These are phyloP conservation scores for Lachnellula occidentalis DNA, from an alignment of 2,329 filamentous ascomycete genomes.

Conservation along the genomic window DNA sequence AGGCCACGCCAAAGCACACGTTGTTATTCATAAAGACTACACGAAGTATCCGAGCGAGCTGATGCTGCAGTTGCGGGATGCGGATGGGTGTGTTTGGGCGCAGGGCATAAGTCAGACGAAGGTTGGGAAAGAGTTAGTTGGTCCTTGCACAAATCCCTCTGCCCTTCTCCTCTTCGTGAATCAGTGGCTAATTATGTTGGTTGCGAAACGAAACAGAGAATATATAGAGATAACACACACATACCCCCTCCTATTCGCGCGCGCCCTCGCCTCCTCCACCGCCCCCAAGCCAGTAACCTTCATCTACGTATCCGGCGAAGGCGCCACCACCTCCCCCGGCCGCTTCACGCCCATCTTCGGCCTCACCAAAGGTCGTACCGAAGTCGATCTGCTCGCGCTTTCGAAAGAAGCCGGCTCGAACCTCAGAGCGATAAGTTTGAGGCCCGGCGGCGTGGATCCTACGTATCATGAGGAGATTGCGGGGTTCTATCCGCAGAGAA, in stretches of 20 bases:
- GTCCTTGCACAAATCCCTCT: neutral
- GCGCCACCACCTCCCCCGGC: slow-evolving; percentile 51
- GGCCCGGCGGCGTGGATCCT: slow-evolving; percentile 56
- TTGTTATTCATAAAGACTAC: slow-evolving; percentile 67
- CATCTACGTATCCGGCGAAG: slow-evolving; percentile 58
- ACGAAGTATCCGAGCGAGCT: slow-evolving; percentile 51
- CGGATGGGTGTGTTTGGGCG: slow-evolving; percentile 68
- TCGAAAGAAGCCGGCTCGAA: slow-evolving; percentile 34
- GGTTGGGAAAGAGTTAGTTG: slow-evolving; percentile 51
- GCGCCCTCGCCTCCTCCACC: slow-evolving; percentile 49
- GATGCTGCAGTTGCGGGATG: slow-evolving; percentile 55
- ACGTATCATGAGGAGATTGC: slow-evolving; percentile 36
- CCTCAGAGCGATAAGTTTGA: slow-evolving; percentile 50
- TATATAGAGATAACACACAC: slow-evolving; percentile 65
- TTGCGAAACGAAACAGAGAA: slow-evolving; percentile 36
- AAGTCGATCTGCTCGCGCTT: slow-evolving; percentile 52
- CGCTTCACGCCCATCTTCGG: slow-evolving; percentile 53
- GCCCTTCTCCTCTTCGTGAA: too few species aligned
- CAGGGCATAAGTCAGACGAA: slow-evolving; percentile 58
- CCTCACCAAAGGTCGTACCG: slow-evolving; percentile 62
- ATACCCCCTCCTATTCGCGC: slow-evolving; percentile 58
- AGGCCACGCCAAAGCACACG: slow-evolving; percentile 53
- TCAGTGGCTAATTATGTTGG: neutral
- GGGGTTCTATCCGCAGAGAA: slow-evolving; percentile 27
- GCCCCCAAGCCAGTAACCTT: slow-evolving; percentile 54